Evolutionary conservation across 1,284 basidiomycete species (phyloP).

Genomic region (Cerioporus squamosus): DNA sequence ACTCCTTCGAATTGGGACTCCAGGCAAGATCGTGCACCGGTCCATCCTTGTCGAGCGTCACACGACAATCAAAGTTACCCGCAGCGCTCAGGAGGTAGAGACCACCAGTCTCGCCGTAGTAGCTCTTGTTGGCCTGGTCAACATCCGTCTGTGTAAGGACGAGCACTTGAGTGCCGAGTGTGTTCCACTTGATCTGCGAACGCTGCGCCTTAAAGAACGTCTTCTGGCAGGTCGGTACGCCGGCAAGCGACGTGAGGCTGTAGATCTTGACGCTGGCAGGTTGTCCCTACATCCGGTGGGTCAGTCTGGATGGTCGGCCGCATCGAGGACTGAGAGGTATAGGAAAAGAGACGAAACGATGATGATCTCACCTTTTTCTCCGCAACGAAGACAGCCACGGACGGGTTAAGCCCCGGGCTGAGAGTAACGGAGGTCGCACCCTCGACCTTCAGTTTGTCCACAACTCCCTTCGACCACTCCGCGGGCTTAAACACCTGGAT

Average conservation of each 20-base stretch:
- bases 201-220: conserved; percentile 97
- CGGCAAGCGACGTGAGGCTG: conserved; percentile 67
- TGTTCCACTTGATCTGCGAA: conserved; percentile 96
- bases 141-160: conserved; percentile 96
- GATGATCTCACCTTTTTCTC: conserved; percentile 81
- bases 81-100: conserved; percentile 93
- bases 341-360: too few species aligned
- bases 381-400: conserved; percentile 87
- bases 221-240: conserved; percentile 77
- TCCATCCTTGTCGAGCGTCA: conserved; percentile 95
- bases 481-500: conserved; percentile 87
- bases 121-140: conserved; percentile 96
- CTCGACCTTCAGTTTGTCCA: conserved; percentile 84
- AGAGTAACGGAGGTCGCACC: conserved; percentile 77
- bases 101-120: conserved; percentile 95
- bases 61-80: conserved; percentile 94
- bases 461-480: conserved; percentile 79
- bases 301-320: background rate
- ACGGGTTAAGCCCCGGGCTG: conserved; percentile 85
- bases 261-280: conserved; percentile 91
- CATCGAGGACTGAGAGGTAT: background rate
- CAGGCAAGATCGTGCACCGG: conserved; percentile 97
- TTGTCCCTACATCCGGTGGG: conserved; percentile 60
- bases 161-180: conserved; percentile 85
- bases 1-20: conserved; percentile 98